Base-by-base conservation (phyloP, 441 rosid species). In the Lepidium campestre region DNA sequence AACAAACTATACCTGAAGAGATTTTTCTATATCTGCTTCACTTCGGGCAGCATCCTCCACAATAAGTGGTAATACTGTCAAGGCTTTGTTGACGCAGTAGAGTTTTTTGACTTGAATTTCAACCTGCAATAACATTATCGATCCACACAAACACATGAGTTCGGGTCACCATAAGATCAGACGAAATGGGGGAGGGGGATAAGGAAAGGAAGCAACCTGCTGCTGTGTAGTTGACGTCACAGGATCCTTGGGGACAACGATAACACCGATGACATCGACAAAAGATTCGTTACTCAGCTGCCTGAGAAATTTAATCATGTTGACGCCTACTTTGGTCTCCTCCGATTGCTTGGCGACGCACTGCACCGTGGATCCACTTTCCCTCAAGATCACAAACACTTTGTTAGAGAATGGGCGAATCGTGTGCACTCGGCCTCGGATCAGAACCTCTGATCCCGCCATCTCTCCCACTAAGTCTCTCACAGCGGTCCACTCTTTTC, bases 1-100 rank as follows among this genome's bases (percentile, higher is more conserved):
- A 50, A 10, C 22, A 37, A 23, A 40, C 14, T 7, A 13, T 39
- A 83, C 96, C 87, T 83, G 80, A 71, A 75, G 70, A 73, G 93
- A 88, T 50, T 72, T 81, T 74, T 82, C 88, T 27, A 89, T 83
- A 22, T 89, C 98, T 10, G 27, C 70, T 71, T 93, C 97, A 62
- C 95, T 93, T 44, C 95, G 74, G 2, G 95, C 80, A 53, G 96
- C 93, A 78, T 90, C 97, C 77, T 93, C 95, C 3, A 88, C 81
- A 44, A 73, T 81, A 69, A 89, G 81, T 17, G 96, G 85, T 12
- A 82, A 74, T n/a, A 68, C 67, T 1, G 87, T 75, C 72, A 80
- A 5, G 32, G 96, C 86, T 76, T 65, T 82, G 83, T 69, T 82
- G 32, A 93, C 45, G 45, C 90, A 90, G 54, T 85, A 83, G 9